These are phyloP conservation scores for Alternaria gaisen DNA, from an alignment of 2,329 filamentous ascomycete genomes.

Conservation along the genomic window DNA sequence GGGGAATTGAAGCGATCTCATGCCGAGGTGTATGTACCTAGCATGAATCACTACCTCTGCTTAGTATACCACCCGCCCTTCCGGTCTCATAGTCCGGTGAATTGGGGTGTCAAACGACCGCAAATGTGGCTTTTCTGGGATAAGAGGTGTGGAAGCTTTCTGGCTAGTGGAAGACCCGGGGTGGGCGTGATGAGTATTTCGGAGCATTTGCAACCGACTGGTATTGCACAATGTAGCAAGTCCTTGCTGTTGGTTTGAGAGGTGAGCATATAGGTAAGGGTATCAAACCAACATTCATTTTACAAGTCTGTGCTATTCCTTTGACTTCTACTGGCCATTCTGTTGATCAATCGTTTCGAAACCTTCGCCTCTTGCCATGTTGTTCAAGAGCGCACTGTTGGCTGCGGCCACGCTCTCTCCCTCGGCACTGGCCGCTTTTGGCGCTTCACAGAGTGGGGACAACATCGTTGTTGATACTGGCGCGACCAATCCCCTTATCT, in stretches of 20 bases:
- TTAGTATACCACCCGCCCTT: conserved; percentile 5
- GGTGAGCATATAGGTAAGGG: conserved; percentile 16
- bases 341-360: background rate
- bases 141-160: background rate
- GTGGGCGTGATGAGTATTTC: conserved; percentile 30
- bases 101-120: background rate
- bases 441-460: conserved; percentile 42
- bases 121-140: background rate
- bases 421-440: conserved; percentile 47
- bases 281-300: background rate
- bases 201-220: conserved; percentile 34
- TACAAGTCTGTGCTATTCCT: background rate
- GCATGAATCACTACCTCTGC: background rate
- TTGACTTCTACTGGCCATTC: background rate
- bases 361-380: conserved; percentile 28
- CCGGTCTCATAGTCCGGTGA: background rate
- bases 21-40: background rate
- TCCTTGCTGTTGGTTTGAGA: conserved; percentile 2
- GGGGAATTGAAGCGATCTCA: background rate
- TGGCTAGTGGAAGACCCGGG: conserved; percentile 16
- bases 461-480: conserved; percentile 49
- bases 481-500: conserved; percentile 41
- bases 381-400: conserved; percentile 35
- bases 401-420: conserved; percentile 38
- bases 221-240: conserved; percentile 2